Evolutionary conservation across 306 rosid species (phyloP), one percentile per base, ranked within the genome.

Genomic region (Rubus idaeus): DNA sequence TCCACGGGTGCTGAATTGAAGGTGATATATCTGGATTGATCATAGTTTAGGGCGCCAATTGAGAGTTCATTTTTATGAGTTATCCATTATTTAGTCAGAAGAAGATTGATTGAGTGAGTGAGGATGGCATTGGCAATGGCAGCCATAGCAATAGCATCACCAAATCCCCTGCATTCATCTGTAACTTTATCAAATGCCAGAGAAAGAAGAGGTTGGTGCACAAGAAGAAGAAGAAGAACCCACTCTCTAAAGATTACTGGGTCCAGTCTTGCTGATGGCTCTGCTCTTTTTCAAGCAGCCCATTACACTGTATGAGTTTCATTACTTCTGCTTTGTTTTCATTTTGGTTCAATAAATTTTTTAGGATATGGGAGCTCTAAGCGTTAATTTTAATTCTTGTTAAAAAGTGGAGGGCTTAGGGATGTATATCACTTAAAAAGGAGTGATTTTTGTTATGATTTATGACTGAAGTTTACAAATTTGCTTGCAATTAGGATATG

Each of bases 241-340:
- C 61, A 70, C 57, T 75, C 73, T 80, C 81, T 88, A 50, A 85
- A 77, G 63, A 78, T 88, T 3, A 61, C 86, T 64, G 89, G 87
- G 56, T 91, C 91, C 51, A 82, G 88, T 84, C 90, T 84, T 41
- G 82, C 88, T 78, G 96, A 89, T 23, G 82, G 86, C 72, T 89
- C 93, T 80, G 83, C 91, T 74, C 93, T 93, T 14, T 90, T 87
- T 52, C 91, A 81, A 75, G 98, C 92, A 20, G 98, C 97, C 58
- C 88, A 93, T 75, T 88, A 88, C 79, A 89, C 97, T 60, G 96
- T 91, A 82, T 72, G 63, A 7, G 3, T 39, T 16, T 52, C 53
- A 53, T 17, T 10, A 5, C 65, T 47, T 41, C 5, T 37, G 17
- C 17, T 41, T 23, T 14, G 6, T 37, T 52, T 12, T 52, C 12